Conservation (phyloP, 1,284 basidiomycete genomes). For the Melampsora allii-populina region DNA sequence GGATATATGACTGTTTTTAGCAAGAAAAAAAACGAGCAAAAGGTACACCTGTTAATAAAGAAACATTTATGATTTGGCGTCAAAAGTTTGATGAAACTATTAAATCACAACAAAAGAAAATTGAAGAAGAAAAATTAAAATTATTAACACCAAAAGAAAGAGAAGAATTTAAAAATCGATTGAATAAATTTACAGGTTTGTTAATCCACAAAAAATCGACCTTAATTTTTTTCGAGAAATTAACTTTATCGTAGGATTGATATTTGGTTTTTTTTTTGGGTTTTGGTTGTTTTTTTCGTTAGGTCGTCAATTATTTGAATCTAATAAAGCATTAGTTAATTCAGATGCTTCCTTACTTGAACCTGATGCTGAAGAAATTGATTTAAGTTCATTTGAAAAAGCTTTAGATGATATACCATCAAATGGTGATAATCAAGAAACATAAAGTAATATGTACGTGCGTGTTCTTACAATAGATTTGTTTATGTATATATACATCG, state of each 20-base stretch:
- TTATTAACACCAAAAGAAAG: slow-evolving; percentile 24
- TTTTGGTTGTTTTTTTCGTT: neutral
- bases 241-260: neutral
- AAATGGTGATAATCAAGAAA: neutral
- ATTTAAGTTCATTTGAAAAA: slow-evolving; percentile 6
- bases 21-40: slow-evolving; percentile 16
- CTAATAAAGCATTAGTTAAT: slow-evolving; percentile 20
- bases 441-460: neutral
- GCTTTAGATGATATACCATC: neutral
- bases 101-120: slow-evolving; percentile 21
- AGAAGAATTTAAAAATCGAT: slow-evolving; percentile 25
- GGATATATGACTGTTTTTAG: neutral
- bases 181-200: slow-evolving; percentile 32
- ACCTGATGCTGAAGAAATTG: slow-evolving; percentile 35
- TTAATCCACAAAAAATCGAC: no score
- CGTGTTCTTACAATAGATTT: no score
- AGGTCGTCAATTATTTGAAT: slow-evolving; percentile 42
- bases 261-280: neutral
- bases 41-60: slow-evolving; percentile 39
- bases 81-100: slow-evolving; percentile 23
- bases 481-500: no score
- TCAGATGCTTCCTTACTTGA: slow-evolving; percentile 22
- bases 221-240: no score
- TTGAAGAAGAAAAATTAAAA: slow-evolving; percentile 34
- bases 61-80: slow-evolving; percentile 33